phyloP scores from a whole-genome alignment of 169 alveolate species.

The Plasmodium gallinaceum region DNA sequence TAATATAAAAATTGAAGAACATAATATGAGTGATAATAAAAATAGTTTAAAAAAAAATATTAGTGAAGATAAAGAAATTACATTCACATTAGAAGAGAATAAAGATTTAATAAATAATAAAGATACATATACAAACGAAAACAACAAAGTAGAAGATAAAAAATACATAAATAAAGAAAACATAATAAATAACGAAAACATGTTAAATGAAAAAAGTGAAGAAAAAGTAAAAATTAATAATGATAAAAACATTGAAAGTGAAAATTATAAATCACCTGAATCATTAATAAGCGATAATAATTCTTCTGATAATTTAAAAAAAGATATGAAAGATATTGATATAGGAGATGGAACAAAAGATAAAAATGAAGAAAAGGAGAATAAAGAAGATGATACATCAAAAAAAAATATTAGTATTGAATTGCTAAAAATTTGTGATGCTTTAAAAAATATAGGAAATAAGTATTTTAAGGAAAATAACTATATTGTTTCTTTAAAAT shows the following conservation, averaged over 20 bases:
- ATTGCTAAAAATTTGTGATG: slow-evolving; percentile 55
- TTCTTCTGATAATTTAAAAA: slow-evolving; percentile 6
- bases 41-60: slow-evolving; percentile 6
- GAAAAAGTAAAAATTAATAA: background rate
- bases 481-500: slow-evolving; percentile 25
- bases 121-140: background rate
- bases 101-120: background rate
- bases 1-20: slow-evolving; percentile 23
- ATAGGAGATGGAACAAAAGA: background rate
- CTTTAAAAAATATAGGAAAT: slow-evolving; percentile 71
- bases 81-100: slow-evolving; percentile 24
- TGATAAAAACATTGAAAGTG: slow-evolving; percentile 11
- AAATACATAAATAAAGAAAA: slow-evolving; percentile 9
- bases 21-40: slow-evolving; percentile 8
- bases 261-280: background rate
- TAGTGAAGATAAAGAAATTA: slow-evolving; percentile 19
- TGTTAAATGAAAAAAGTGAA: slow-evolving; percentile 11
- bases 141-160: background rate
- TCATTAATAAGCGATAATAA: slow-evolving; percentile 23
- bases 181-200: slow-evolving; percentile 11
- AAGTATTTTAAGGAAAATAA: slow-evolving; percentile 74
- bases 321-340: background rate
- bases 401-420: slow-evolving; percentile 38
- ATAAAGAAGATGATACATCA: background rate
- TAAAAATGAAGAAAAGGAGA: slow-evolving; percentile 7